Evolutionary conservation across 2,329 filamentous ascomycete genomes (phyloP), one percentile per base, ranked within the genome.

Genomic region (Talaromyces albobiverticillius): DNA sequence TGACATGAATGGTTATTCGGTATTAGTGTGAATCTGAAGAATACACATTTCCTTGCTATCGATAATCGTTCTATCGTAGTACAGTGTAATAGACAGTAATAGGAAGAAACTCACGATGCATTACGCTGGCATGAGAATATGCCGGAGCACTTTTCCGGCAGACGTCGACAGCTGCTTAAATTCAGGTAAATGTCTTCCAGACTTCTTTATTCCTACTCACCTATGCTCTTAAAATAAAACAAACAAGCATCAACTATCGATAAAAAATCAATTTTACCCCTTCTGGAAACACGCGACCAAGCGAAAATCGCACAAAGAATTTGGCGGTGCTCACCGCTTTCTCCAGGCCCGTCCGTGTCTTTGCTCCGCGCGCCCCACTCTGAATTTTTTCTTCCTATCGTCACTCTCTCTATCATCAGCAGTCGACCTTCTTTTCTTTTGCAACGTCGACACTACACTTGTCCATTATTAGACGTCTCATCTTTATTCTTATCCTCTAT

Each of bases 301-400:
- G 48, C 48, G 48, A 47, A 47, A 34, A 14, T 13, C 46, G 41
- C 46, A 51, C 53, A 46, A 50, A 25, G 10, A 32, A 41, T n/a
- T 20, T 20, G 38, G 7, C 18, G 8, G 46, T 36, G 42, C 29
- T 51, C 49, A 41, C 43, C 32, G 23, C 16, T 23, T 46, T 50
- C 42, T 38, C 32, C 50, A 23, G 22, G 47, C 32, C 23, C n/a
- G n/a, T n/a, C n/a, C n/a, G n/a, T n/a, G n/a, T n/a, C n/a, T n/a
- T n/a, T n/a, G n/a, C n/a, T n/a, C n/a, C n/a, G n/a, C n/a, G n/a
- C 8, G 40, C 46, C 40, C 52, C 53, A 54, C 53, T n/a, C 16
- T 22, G 46, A 54, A 50, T 54, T 54, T 54, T 54, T 46, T 43
- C n/a, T 38, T 54, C 40, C 46, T 51, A 43, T 50, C 40, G 23